phyloP scores from a whole-genome alignment of 306 rosid species.

The Cucurbita moschata region DNA sequence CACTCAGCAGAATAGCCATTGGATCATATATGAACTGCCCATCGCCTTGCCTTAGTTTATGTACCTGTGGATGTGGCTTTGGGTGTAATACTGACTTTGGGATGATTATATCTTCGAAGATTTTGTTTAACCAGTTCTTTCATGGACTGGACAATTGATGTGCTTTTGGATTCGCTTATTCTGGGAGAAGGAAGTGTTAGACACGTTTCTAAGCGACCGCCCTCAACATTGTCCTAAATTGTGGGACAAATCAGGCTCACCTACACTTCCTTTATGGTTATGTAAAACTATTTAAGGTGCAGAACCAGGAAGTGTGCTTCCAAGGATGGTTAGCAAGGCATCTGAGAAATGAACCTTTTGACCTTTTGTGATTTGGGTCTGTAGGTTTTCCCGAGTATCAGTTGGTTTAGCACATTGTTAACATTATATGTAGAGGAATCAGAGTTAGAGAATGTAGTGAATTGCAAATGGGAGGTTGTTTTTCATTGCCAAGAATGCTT shows the following conservation, averaged over 20 bases:
- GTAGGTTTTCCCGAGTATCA: not conserved
- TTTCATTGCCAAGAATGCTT: not conserved
- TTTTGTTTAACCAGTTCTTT: not conserved
- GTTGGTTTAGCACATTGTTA: not conserved
- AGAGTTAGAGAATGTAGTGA: not conserved
- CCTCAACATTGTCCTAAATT: not conserved
- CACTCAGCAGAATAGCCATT: not conserved
- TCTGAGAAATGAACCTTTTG: not conserved
- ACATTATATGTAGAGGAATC: not conserved
- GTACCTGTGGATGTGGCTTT: not conserved
- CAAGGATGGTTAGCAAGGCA: not conserved
- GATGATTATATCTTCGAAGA: not conserved
- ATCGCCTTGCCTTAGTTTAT: not conserved
- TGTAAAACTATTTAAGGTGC: not conserved
- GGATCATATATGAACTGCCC: too few relatives aligned
- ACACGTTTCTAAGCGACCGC: constrained; percentile 10
- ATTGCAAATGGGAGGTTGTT: not conserved
- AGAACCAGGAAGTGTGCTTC: not conserved
- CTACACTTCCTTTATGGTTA: not conserved
- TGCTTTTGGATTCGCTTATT: constrained; percentile 43
- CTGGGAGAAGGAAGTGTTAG: constrained; percentile 44
- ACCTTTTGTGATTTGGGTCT: not conserved
- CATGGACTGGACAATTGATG: constrained; percentile 66
- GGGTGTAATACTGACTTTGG: not conserved
- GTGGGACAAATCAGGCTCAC: not conserved